phyloP scores from a whole-genome alignment of 2,329 filamentous ascomycete species.

The Colletotrichum liriopes region DNA sequence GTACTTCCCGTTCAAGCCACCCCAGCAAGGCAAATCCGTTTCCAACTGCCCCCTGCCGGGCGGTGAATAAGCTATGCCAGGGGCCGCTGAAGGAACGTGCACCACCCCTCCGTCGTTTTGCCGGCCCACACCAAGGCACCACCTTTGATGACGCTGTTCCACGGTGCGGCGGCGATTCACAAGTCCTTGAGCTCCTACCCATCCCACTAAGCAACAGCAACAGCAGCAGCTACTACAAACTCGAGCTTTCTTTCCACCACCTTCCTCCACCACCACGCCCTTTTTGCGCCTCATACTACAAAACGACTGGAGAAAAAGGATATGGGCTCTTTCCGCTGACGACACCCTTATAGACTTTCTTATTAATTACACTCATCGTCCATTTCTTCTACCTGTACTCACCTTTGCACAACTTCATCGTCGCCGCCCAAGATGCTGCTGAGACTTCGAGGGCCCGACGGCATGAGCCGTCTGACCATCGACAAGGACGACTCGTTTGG shows the following conservation, averaged over 20 bases:
- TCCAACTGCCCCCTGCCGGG: slow-evolving; percentile 15
- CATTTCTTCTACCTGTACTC: not conserved
- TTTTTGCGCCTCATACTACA: not conserved
- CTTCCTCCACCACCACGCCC: slow-evolving; percentile 21
- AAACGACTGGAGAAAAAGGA: slow-evolving; percentile 6
- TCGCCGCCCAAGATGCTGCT: slow-evolving; percentile 76
- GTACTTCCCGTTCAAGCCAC: slow-evolving; percentile 18
- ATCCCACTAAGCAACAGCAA: slow-evolving; percentile 28
- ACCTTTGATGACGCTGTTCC: slow-evolving; percentile 42
- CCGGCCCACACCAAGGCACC: slow-evolving; percentile 44
- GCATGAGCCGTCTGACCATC: slow-evolving; percentile 89
- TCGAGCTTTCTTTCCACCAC: slow-evolving; percentile 25
- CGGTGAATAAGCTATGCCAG: slow-evolving; percentile 40
- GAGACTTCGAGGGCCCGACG: slow-evolving; percentile 91
- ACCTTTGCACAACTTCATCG: slow-evolving; percentile 4
- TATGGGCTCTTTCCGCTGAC: slow-evolving; percentile 18
- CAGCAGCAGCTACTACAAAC: slow-evolving; percentile 16
- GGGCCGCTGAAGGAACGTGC: slow-evolving; percentile 30
- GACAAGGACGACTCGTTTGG: slow-evolving; percentile 82
- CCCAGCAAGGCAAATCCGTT: slow-evolving; percentile 3
- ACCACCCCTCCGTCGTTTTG: slow-evolving; percentile 37
- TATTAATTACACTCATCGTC: slow-evolving; percentile 18
- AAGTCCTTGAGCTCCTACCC: slow-evolving; percentile 28
- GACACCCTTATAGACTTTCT: slow-evolving; percentile 9
- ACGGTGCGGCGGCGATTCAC: slow-evolving; percentile 26